Conservation (phyloP, 1,284 basidiomycete species). For the Cyathus olla region DNA sequence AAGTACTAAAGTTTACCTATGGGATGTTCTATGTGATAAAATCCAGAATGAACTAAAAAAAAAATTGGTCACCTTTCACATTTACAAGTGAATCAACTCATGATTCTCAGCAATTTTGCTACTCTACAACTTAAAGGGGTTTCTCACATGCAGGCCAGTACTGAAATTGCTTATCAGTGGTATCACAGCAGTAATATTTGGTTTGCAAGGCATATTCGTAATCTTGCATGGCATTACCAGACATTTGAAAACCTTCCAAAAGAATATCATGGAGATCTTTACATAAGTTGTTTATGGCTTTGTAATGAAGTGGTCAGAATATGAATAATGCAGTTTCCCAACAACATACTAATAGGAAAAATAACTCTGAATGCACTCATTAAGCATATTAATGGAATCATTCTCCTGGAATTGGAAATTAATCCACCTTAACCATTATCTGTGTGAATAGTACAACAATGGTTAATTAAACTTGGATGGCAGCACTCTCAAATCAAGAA, state of each 20-base stretch:
- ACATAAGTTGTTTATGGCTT: slow-evolving; percentile 26
- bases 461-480: neutral
- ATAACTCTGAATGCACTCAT: slow-evolving; percentile 38
- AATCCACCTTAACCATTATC: slow-evolving; percentile 21
- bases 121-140: slow-evolving; percentile 43
- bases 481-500: neutral
- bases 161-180: slow-evolving; percentile 45
- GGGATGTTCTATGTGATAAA: slow-evolving; percentile 29
- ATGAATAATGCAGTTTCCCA: slow-evolving; percentile 26
- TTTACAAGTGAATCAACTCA: slow-evolving; percentile 41
- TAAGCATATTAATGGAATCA: slow-evolving; percentile 30
- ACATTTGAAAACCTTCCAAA: slow-evolving; percentile 44
- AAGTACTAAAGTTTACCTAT: slow-evolving; percentile 19
- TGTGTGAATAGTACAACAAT: slow-evolving; percentile 23
- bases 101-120: slow-evolving; percentile 47
- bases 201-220: slow-evolving; percentile 39
- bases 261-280: slow-evolving; percentile 36
- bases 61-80: slow-evolving; percentile 25
- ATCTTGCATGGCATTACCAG: slow-evolving; percentile 49
- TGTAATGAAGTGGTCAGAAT: slow-evolving; percentile 35
- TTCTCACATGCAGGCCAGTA: slow-evolving; percentile 36
- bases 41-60: slow-evolving; percentile 36
- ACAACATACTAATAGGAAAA: slow-evolving; percentile 19
- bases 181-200: slow-evolving; percentile 32
- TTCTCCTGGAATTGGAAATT: slow-evolving; percentile 39